Evolutionary conservation across 345 rosid genomes (phyloP).

Genomic region (Salix viminalis): DNA sequence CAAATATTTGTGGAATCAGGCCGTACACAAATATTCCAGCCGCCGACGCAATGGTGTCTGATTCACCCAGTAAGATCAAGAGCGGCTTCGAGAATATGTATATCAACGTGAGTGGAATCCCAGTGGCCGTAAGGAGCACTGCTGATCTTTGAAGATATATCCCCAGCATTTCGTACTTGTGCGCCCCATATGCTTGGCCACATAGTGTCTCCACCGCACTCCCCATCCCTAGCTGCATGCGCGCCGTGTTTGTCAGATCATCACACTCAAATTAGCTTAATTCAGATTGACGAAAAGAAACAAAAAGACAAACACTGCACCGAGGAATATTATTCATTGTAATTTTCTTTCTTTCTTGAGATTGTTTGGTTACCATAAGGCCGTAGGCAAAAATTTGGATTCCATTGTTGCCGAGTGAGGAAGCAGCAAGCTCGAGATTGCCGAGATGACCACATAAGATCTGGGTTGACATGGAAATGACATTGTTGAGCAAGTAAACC

Average conservation of each 20-base stretch:
- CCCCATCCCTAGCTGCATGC: conserved; percentile 43
- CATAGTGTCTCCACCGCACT: conserved; percentile 80
- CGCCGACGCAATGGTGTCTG: conserved; percentile 6
- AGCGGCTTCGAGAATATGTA: conserved; percentile 52
- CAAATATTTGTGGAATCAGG: conserved; percentile 23
- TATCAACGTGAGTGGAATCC: conserved; percentile 42
- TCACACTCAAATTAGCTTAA: too few species aligned
- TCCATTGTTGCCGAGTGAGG: conserved; percentile 16
- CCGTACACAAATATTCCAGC: conserved; percentile 23
- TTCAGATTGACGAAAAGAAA: too few species aligned
- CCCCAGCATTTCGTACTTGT: conserved; percentile 59
- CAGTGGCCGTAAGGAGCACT: conserved; percentile 46
- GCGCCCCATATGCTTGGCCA: conserved; percentile 82
- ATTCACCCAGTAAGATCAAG: conserved; percentile 30
- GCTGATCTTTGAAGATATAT: conserved; percentile 67
- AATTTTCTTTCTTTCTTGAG: too few species aligned
- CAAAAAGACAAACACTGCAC: too few species aligned
- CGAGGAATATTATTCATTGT: neutral
- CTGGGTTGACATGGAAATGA: conserved; percentile 15
- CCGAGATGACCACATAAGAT: conserved; percentile 21
- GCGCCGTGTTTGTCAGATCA: too few species aligned
- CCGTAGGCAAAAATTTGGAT: conserved; percentile 22
- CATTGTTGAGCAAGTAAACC: conserved; percentile 19
- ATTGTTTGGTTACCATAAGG: conserved; percentile 7
- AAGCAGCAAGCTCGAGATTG: conserved; percentile 23